Evolutionary conservation across 1,284 basidiomycete genomes (phyloP), one percentile per base, ranked within the genome.

Genomic region (Melampsora abietis-canadensis): DNA sequence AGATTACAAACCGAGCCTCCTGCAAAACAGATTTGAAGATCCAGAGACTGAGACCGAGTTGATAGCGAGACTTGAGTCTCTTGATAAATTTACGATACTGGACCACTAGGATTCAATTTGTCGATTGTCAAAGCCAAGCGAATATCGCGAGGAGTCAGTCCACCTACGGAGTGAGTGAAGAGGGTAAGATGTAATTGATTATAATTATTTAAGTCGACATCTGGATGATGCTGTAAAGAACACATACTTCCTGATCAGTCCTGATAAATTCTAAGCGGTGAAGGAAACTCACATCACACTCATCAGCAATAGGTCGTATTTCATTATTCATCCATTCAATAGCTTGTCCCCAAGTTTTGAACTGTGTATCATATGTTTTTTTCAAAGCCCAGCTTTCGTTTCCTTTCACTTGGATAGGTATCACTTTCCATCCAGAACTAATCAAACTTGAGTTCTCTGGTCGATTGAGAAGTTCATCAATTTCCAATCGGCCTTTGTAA

Each of bases 101-200:
- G 10, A 40, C 10, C 37, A 40, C 37, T 40, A 12, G 37, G 4
- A 2, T 61, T 31, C 19, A 61, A 37, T 27, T 40, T 61, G 24
- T 72, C 68, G 40, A 72, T 51, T n/a, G 31, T 47, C n/a, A 72
- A 54, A 6, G 70, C 70, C 21, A 73, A 66, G 15, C 63, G 46
- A n/a, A 73, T 57, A 62, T 73, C 70, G 51, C 70, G 61, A 40
- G 70, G 70, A n/a, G 70, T 73, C 24, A 73, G 21, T n/a, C 47
- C 70, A 21, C 65, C 59, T n/a, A 66, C 30, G 12, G 70, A 73
- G 30, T 73, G 70, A 17, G 70, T 73, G 37, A 57, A 73, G 3
- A 73, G 48, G 37, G 70, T 66, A 19, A 73, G 48, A 4, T 31
- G 51, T 3, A 73, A 27, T 30, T 73, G 62, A 46, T 66, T 65